Evolutionary conservation across 352 stramenopile genomes (phyloP), one percentile per base, ranked within the genome.

Genomic region (Achlya hypogyna): DNA sequence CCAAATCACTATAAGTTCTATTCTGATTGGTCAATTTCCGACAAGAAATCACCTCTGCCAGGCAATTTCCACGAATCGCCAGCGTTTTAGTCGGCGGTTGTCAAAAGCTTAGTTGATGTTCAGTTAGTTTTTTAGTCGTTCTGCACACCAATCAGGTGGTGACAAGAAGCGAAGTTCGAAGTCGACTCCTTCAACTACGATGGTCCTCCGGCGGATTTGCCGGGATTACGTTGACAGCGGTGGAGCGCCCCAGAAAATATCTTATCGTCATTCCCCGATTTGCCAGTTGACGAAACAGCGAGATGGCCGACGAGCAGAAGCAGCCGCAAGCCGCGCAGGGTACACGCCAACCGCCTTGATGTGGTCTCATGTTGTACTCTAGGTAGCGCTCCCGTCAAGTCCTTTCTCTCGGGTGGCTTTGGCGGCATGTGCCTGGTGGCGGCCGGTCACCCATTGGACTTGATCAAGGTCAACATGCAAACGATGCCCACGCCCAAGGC

Each of bases 381-480:
- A 67, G 60, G 60, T 23, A 67, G 60, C 35, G 29, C 60, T 16
- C 60, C 60, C 14, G 45, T 98, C 49, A 93, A 98, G 77, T 96
- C 86, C 47, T 98, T 98, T 74, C 73, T 98, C 62, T 96, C 93
- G 27, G 95, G 95, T 65, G 93, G 93, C 40, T 87, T 98, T 65
- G 92, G 92, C 54, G 91, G 93, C 88, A 75, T 70, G 38, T 97
- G 89, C 69, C 81, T 96, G 23, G 91, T 98, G 51, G 76, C 94
- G 14, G 93, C 95, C 18, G 95, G 96, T 34, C 93, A 98, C 74
- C 95, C 93, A 3, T 83, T 98, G 66, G 95, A 98, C 71, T 81
- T 98, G 27, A 89, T 98, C 69, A 98, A 99, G 83, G 91, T 98
- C 45, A 94, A 96, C 75, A 87, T 97, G 62, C 88, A 96, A 77